phyloP scores from a whole-genome alignment of 768 basidiomycete species.

The Auriscalpium orientale region DNA sequence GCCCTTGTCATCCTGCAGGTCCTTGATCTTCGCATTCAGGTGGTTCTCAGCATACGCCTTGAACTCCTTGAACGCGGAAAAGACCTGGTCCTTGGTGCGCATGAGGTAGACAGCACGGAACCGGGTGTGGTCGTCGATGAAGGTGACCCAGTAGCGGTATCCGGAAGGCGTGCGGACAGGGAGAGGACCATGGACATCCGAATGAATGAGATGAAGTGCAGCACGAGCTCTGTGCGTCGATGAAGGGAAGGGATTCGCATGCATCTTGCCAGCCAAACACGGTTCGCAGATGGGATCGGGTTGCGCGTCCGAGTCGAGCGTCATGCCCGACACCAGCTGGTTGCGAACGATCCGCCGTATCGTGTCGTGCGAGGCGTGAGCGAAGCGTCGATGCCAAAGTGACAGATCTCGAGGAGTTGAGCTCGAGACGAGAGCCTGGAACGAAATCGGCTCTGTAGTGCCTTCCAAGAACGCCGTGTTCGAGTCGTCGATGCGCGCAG shows the following conservation, averaged over 20 bases:
- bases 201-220: conserved; percentile 18
- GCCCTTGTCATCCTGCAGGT: conserved; percentile 19
- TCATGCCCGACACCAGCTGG: conserved; percentile 15
- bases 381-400: conserved; percentile 21
- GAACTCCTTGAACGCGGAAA: conserved; percentile 21
- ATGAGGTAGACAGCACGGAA: conserved; percentile 4
- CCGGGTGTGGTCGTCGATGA: too few species aligned
- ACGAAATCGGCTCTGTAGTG: not conserved
- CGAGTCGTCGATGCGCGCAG: not conserved
- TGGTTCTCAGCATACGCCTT: conserved; percentile 24
- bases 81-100: conserved; percentile 17
- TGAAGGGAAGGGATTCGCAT: conserved; percentile 14
- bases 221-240: conserved; percentile 6
- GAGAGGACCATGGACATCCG: conserved; percentile 18
- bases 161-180: not conserved
- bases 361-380: conserved; percentile 12
- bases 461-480: conserved; percentile 19
- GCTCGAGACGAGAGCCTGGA: not conserved
- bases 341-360: conserved; percentile 4
- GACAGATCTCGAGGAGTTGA: conserved; percentile 9
- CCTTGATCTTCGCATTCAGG: conserved; percentile 13
- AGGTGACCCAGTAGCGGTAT: too few species aligned
- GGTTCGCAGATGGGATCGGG: conserved; percentile 17
- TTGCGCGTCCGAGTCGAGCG: too few species aligned
- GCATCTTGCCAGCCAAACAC: conserved; percentile 17